Evolutionary conservation across 768 basidiomycete species (phyloP).

Genomic region (Lactarius tabidus): DNA sequence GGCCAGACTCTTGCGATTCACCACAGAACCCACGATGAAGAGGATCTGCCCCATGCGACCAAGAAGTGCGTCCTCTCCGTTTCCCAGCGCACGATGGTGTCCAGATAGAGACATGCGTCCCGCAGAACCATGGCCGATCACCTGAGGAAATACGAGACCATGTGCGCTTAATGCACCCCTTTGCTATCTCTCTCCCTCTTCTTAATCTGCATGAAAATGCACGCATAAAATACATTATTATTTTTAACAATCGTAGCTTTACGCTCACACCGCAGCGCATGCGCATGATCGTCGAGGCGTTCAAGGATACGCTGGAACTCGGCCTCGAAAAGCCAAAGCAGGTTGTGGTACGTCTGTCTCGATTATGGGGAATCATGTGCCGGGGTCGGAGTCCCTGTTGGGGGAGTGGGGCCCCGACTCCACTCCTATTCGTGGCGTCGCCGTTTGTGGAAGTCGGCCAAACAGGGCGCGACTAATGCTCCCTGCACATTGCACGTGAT

Average conservation of each 20-base stretch:
- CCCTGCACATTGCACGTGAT: background rate
- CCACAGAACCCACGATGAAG: slow-evolving; percentile 83
- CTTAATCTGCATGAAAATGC: background rate
- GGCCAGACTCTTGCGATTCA: slow-evolving; percentile 83
- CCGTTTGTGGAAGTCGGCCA: slow-evolving; percentile 5
- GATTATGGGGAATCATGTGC: background rate
- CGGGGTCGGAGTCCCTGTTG: background rate
- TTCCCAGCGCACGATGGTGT: slow-evolving; percentile 11
- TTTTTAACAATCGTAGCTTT: slow-evolving; percentile 47
- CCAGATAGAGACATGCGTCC: slow-evolving; percentile 18
- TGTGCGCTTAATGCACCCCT: slow-evolving; percentile 47
- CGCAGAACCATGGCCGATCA: slow-evolving; percentile 90
- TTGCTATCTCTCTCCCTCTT: slow-evolving; percentile 11
- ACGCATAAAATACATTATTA: slow-evolving; percentile 9
- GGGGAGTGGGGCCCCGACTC: background rate
- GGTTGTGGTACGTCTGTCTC: slow-evolving; percentile 66
- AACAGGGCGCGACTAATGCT: no score
- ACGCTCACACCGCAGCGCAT: slow-evolving; percentile 86
- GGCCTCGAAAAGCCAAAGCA: slow-evolving; percentile 81
- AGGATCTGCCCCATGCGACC: slow-evolving; percentile 88
- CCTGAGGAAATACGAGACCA: slow-evolving; percentile 81
- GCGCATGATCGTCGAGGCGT: slow-evolving; percentile 96
- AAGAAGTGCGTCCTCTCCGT: slow-evolving; percentile 60
- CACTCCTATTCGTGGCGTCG: background rate
- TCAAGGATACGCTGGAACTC: slow-evolving; percentile 85